phyloP scores from a whole-genome alignment of 73 alveolate genomes.

The Tetrahymena malaccensis region DNA sequence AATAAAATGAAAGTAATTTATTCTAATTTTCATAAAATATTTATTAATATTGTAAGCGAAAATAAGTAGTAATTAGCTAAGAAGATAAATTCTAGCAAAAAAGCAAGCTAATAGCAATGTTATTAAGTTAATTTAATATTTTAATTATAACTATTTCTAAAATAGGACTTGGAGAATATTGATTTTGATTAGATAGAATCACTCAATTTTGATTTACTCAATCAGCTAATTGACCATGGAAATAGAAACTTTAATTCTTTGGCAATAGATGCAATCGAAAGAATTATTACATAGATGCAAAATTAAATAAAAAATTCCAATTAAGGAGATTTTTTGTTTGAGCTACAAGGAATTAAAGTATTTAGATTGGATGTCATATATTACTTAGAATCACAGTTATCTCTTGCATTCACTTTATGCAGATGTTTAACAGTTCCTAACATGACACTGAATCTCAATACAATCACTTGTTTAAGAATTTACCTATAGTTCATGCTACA shows the following conservation, averaged over 20 bases:
- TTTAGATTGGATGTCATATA: background rate
- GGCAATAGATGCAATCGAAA: background rate
- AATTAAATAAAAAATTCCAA: background rate
- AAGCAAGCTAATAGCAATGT: background rate
- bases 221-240: background rate
- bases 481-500: background rate
- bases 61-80: background rate
- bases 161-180: background rate
- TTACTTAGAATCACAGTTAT: background rate
- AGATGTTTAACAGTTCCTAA: background rate
- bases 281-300: background rate
- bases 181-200: background rate
- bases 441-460: background rate
- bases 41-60: no score
- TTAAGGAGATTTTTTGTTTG: background rate
- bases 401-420: background rate
- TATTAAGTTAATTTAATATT: background rate
- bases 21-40: no score
- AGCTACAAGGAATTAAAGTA: background rate
- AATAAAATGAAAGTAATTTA: background rate
- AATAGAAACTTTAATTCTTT: background rate
- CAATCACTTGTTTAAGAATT: background rate
- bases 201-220: background rate
- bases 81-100: background rate
- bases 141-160: background rate